A percentile compares a stretch with the other conserved stretches of the same genome.
These are phyloP conservation scores for Myxozyma lipomycoides DNA, from an alignment of 805 yeast species.

Conservation along the genomic window DNA sequence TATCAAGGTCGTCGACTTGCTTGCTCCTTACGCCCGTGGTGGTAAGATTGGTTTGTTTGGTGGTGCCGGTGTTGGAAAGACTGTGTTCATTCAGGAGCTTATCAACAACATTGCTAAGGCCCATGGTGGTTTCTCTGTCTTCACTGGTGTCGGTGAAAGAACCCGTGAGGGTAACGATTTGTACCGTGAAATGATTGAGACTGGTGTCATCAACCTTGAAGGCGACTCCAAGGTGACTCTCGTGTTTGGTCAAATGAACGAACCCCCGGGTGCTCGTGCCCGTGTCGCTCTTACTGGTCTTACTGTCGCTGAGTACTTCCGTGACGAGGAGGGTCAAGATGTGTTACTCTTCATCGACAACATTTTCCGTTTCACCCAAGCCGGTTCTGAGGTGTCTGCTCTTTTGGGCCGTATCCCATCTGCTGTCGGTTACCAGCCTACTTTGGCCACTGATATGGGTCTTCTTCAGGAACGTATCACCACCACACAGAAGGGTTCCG, in stretches of 20 bases:
- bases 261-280: slow-evolving; percentile 99
- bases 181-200: slow-evolving; percentile 99
- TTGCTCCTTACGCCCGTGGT: slow-evolving; percentile 99
- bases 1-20: slow-evolving; percentile 98
- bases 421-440: slow-evolving; percentile 99
- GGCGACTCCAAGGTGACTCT: slow-evolving; percentile 99
- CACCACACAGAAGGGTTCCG: slow-evolving; percentile 99
- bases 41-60: slow-evolving; percentile 99
- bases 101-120: slow-evolving; percentile 99
- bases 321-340: slow-evolving; percentile 99
- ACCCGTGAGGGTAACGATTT: slow-evolving; percentile 99
- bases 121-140: slow-evolving; percentile 99
- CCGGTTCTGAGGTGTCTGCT: slow-evolving; percentile 99
- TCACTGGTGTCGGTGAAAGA: slow-evolving; percentile 99
- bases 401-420: slow-evolving; percentile 99
- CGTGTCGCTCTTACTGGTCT: slow-evolving; percentile 99
- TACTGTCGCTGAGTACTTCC: slow-evolving; percentile 99
- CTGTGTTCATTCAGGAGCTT: slow-evolving; percentile 99
- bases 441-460: slow-evolving; percentile 99
- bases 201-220: slow-evolving; percentile 99
- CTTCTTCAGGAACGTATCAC: slow-evolving; percentile 99
- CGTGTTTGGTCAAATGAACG: slow-evolving; percentile 99
- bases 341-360: slow-evolving; percentile 98
- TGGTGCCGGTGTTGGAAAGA: slow-evolving; percentile 99
- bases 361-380: slow-evolving; percentile 99